Conservation (phyloP, 805 yeast genomes). For the Metschnikowia koreensis region DNA sequence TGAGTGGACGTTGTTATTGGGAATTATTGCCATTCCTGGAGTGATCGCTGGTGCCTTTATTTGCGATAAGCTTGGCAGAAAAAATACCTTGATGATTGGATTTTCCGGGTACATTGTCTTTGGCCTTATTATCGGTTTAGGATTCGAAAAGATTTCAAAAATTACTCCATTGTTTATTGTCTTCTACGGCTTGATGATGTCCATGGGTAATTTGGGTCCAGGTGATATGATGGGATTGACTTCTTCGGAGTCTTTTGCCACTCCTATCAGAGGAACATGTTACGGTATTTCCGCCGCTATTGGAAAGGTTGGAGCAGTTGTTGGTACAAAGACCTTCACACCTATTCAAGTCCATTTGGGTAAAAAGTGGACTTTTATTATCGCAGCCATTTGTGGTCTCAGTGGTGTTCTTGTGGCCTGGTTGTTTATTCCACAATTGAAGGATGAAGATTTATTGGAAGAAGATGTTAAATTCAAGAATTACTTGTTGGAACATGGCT, state of each 20-base stretch:
- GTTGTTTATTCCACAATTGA: conserved; percentile 65
- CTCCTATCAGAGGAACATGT: conserved; percentile 72
- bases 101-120: conserved; percentile 68
- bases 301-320: conserved; percentile 84
- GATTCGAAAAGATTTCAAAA: conserved; percentile 52
- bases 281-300: conserved; percentile 77
- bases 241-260: conserved; percentile 67
- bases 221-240: conserved; percentile 71
- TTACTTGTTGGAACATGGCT: conserved; percentile 58
- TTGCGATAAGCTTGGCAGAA: conserved; percentile 66
- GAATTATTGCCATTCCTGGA: conserved; percentile 70
- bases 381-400: conserved; percentile 71
- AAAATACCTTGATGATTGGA: conserved; percentile 68
- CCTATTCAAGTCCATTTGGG: conserved; percentile 67
- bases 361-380: conserved; percentile 71
- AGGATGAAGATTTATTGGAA: conserved; percentile 63
- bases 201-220: conserved; percentile 73
- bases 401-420: conserved; percentile 60
- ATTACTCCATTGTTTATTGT: conserved; percentile 65
- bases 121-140: conserved; percentile 69
- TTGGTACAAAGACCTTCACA: conserved; percentile 70
- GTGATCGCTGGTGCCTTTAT: conserved; percentile 65
- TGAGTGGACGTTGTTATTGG: conserved; percentile 71
- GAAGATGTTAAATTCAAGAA: conserved; percentile 64
- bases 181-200: conserved; percentile 71